Evolutionary conservation across 495 filamentous ascomycete species (phyloP).

Genomic region (Talaromyces adpressus): DNA sequence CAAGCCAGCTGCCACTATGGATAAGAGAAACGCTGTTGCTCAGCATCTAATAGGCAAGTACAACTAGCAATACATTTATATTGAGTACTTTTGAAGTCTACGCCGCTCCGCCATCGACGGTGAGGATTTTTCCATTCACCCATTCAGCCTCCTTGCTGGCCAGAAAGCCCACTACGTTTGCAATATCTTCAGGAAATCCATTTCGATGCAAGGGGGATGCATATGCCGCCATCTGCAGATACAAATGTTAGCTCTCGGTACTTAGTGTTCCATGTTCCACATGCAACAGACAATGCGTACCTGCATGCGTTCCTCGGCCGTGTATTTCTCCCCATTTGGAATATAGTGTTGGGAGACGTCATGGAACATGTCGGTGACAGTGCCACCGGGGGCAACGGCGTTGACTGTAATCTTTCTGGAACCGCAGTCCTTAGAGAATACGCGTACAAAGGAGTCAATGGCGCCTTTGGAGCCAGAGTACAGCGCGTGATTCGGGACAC

Average conservation of each 20-base stretch:
- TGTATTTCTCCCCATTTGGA: conserved; percentile 22
- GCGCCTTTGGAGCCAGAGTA: conserved; percentile 54
- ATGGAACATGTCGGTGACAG: conserved; percentile 67
- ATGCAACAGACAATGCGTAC: too few relatives aligned
- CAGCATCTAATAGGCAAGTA: too few relatives aligned
- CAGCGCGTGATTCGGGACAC: conserved; percentile 53
- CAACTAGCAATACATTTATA: too few relatives aligned
- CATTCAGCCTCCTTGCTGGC: conserved; percentile 25
- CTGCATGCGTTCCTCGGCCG: background rate
- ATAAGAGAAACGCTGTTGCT: too few relatives aligned
- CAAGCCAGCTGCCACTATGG: too few relatives aligned
- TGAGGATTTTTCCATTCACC: conserved; percentile 28
- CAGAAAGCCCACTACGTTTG: conserved; percentile 55
- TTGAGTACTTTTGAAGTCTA: background rate
- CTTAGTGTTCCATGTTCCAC: too few relatives aligned
- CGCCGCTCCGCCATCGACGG: background rate
- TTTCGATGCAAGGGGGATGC: conserved; percentile 56
- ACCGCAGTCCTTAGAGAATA: conserved; percentile 44
- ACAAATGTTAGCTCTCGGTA: too few relatives aligned
- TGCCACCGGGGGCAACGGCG: conserved; percentile 56
- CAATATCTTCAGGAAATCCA: conserved; percentile 55
- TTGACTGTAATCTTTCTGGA: conserved; percentile 58
- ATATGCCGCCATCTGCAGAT: background rate
- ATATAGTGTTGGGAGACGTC: conserved; percentile 59
- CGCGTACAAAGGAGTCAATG: conserved; percentile 48